Conservation (phyloP, 805 yeast genomes). For the Lachancea quebecensis region DNA sequence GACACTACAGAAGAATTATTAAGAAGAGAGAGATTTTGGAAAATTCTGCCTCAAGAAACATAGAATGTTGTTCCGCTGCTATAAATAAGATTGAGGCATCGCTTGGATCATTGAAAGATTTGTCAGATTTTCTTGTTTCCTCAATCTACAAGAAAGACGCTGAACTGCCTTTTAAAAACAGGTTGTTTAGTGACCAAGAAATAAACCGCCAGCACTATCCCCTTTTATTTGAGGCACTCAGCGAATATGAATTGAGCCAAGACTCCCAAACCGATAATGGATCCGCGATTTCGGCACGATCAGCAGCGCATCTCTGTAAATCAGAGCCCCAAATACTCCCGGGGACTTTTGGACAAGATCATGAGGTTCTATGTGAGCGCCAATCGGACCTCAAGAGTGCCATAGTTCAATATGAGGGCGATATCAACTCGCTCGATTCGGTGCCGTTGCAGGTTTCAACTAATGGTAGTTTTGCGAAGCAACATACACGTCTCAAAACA, state of each 20-base stretch:
- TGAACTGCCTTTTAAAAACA: slow-evolving; percentile 32
- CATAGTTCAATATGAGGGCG: too few relatives aligned
- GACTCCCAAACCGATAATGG: too few relatives aligned
- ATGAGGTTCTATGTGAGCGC: too few relatives aligned
- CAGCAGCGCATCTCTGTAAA: too few relatives aligned
- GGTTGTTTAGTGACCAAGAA: slow-evolving; percentile 32
- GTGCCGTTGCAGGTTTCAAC: too few relatives aligned
- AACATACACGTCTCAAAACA: background rate
- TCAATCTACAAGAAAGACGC: slow-evolving; percentile 26
- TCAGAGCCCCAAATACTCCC: too few relatives aligned
- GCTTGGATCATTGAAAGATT: background rate
- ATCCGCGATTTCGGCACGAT: too few relatives aligned
- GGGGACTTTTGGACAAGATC: too few relatives aligned
- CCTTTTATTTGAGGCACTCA: slow-evolving; percentile 25
- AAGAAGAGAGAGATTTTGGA: slow-evolving; percentile 13
- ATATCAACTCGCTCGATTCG: too few relatives aligned
- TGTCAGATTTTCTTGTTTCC: background rate
- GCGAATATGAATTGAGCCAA: background rate
- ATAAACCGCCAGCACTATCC: slow-evolving; percentile 41
- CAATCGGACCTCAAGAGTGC: too few relatives aligned
- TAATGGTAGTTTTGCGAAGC: too few relatives aligned
- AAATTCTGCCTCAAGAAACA: background rate
- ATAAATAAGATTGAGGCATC: background rate
- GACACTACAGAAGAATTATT: slow-evolving; percentile 12
- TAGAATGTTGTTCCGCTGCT: background rate